phyloP scores from a whole-genome alignment of 2,329 filamentous ascomycete species.

The Apiospora marii region DNA sequence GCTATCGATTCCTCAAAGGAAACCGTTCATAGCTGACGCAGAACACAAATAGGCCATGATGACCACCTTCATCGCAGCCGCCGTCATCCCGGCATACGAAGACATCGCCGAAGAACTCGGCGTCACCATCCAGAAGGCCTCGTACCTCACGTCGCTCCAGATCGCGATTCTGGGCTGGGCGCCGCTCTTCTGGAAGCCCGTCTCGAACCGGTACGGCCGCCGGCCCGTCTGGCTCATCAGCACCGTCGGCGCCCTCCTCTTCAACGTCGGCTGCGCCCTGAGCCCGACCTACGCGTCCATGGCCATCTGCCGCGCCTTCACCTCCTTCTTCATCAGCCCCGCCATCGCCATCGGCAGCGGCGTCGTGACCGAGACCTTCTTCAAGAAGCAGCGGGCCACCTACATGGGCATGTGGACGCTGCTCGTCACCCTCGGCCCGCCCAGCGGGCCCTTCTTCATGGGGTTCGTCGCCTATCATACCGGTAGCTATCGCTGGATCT shows the following conservation, averaged over 20 bases:
- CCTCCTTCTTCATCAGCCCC: constrained; percentile 63
- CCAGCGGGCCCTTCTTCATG: constrained; percentile 45
- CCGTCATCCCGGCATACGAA: constrained; percentile 62
- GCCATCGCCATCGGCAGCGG: constrained; percentile 62
- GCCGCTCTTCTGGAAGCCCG: constrained; percentile 64
- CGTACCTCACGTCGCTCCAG: constrained; percentile 63
- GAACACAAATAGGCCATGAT: constrained; percentile 52
- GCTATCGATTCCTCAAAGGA: too few species aligned
- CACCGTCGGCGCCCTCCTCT: constrained; percentile 52
- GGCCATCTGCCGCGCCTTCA: constrained; percentile 59
- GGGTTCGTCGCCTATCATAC: constrained; percentile 55
- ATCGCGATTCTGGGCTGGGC: constrained; percentile 61
- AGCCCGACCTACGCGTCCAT: constrained; percentile 57
- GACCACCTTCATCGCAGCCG: constrained; percentile 61
- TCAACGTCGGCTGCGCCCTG: constrained; percentile 62
- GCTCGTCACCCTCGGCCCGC: constrained; percentile 40
- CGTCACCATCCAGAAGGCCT: constrained; percentile 55
- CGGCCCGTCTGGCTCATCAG: constrained; percentile 62
- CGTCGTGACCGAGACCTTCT: constrained; percentile 65
- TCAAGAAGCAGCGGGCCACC: constrained; percentile 59
- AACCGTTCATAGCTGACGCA: neutral
- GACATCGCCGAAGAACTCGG: constrained; percentile 59
- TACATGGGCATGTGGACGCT: constrained; percentile 67
- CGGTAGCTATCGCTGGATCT: constrained; percentile 65
- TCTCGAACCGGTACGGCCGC: constrained; percentile 61